Evolutionary conservation across 495 filamentous ascomycete species (phyloP).

Genomic region (Daldinia decipiens): DNA sequence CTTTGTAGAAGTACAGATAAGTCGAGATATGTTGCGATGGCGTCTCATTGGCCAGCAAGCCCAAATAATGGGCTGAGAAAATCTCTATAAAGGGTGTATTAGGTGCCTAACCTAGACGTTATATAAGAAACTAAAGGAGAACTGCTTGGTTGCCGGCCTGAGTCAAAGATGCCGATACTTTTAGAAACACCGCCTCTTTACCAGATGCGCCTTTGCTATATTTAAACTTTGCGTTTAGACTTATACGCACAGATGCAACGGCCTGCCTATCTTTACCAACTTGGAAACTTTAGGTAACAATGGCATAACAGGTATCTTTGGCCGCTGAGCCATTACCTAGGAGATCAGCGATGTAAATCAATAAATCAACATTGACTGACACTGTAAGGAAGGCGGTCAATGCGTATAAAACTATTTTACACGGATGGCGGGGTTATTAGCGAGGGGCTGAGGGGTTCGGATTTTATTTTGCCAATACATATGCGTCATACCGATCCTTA

Average conservation of each 20-base stretch:
- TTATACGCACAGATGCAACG: background rate
- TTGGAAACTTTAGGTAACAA: background rate
- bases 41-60: background rate
- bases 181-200: too few species aligned
- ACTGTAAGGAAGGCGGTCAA: constrained; percentile 20
- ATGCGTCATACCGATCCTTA: constrained; percentile 40
- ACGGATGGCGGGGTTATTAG: constrained; percentile 13
- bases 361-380: too few species aligned
- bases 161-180: background rate
- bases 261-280: background rate
- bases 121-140: background rate
- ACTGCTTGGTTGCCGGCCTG: background rate
- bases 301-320: background rate
- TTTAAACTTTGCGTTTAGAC: too few species aligned
- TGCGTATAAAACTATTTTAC: background rate
- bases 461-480: constrained; percentile 4
- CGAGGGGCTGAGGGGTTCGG: constrained; percentile 13
- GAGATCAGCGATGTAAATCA: too few species aligned
- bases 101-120: background rate
- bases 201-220: too few species aligned
- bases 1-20: background rate
- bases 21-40: constrained; percentile 2
- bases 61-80: background rate
- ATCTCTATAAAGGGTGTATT: background rate
- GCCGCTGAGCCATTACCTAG: constrained; percentile 1